These are phyloP conservation scores for Casuarina cunninghamiana DNA, from an alignment of 306 rosid genomes.

Conservation along the genomic window DNA sequence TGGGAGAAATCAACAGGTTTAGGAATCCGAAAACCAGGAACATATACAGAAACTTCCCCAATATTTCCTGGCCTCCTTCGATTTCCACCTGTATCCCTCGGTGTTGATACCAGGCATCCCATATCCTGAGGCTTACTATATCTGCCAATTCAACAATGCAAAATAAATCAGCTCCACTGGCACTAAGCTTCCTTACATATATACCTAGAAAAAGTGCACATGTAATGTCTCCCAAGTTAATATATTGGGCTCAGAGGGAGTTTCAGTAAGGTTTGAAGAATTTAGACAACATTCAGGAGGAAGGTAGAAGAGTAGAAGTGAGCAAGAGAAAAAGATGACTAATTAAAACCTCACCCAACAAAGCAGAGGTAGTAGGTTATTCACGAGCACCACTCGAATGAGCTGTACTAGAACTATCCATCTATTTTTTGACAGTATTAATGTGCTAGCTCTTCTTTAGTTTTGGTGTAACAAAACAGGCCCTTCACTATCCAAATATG, in stretches of 20 bases:
- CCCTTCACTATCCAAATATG: constrained; percentile 26
- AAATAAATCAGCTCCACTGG: constrained; percentile 35
- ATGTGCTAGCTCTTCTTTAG: constrained; percentile 19
- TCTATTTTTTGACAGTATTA: constrained; percentile 23
- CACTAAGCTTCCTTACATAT: constrained; percentile 12
- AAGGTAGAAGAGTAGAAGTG: constrained; percentile 40
- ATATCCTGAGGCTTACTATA: constrained; percentile 48
- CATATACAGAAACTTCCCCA: constrained; percentile 92
- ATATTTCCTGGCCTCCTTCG: constrained; percentile 90
- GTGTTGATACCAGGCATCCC: constrained; percentile 85
- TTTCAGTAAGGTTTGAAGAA: constrained; percentile 28
- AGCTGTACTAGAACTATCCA: constrained; percentile 49
- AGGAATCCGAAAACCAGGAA: constrained; percentile 94
- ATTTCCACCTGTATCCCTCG: constrained; percentile 72
- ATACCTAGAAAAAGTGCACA: constrained; percentile 9
- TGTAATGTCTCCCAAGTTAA: constrained; percentile 21
- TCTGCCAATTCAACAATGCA: constrained; percentile 37
- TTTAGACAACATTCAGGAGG: constrained; percentile 36
- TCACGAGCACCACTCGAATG: constrained; percentile 66
- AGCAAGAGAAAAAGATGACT: constrained; percentile 39
- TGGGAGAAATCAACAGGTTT: constrained; percentile 87
- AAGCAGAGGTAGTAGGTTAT: constrained; percentile 69
- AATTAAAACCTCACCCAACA: constrained; percentile 68
- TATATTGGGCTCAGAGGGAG: constrained; percentile 23
- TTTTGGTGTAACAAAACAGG: constrained; percentile 11